These are phyloP conservation scores for Berkeleyomyces basicola DNA, from an alignment of 2,329 filamentous ascomycete species.

Conservation along the genomic window DNA sequence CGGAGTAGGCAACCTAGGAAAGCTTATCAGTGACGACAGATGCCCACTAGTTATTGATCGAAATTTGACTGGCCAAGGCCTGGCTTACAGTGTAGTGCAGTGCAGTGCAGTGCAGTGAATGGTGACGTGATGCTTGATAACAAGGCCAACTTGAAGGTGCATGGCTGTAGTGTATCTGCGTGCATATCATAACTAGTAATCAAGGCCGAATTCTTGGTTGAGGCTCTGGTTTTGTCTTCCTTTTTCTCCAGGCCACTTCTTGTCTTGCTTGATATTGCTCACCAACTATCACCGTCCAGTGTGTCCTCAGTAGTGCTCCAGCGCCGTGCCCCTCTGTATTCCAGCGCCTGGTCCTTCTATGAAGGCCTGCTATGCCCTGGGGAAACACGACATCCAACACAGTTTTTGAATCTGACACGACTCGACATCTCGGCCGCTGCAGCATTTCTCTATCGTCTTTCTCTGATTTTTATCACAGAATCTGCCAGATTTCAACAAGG, in stretches of 20 bases:
- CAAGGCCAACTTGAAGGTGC: neutral
- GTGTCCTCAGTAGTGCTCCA: too few species aligned
- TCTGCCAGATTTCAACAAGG: neutral
- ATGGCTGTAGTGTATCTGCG: neutral
- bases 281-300: too few species aligned
- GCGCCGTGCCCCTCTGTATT: neutral
- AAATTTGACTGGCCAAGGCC: neutral
- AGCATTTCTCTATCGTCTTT: neutral
- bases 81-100: neutral
- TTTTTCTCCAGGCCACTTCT: neutral
- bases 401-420: neutral
- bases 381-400: neutral
- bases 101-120: neutral
- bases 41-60: neutral
- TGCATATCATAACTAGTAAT: neutral
- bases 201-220: neutral
- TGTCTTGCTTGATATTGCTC: neutral
- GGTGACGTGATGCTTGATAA: neutral
- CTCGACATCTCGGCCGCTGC: neutral
- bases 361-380: neutral
- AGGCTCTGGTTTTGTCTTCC: slow-evolving; percentile 3
- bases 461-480: neutral
- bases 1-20: neutral
- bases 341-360: neutral
- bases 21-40: neutral